Percentiles rank a stretch among this genome's conserved stretches.
These are phyloP conservation scores for Magnusiomyces sp. DNA, from an alignment of 1,139 yeast species.

Conservation along the genomic window DNA sequence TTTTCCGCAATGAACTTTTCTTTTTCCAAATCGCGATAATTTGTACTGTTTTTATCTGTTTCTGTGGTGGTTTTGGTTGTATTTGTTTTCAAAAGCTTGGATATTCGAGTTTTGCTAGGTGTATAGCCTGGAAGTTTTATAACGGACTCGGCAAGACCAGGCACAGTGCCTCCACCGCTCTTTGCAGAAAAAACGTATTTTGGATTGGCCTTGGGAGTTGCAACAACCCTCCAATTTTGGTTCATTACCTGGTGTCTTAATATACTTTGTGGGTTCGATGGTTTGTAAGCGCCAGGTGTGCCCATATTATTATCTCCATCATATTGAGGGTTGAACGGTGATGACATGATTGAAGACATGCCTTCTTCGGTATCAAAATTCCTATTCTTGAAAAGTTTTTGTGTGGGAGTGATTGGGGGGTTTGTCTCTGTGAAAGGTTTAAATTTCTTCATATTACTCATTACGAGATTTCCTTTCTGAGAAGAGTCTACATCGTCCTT, in stretches of 20 bases:
- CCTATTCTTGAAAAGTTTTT: not conserved
- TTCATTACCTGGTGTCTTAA: conserved; percentile 33
- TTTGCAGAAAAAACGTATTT: no score
- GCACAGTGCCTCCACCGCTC: no score
- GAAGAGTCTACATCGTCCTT: conserved; percentile 2
- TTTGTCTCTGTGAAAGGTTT: not conserved
- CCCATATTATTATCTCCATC: conserved; percentile 13
- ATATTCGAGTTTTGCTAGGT: no score
- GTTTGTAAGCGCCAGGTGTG: conserved; percentile 9
- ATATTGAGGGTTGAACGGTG: conserved; percentile 9
- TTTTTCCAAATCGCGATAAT: no score
- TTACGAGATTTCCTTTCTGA: not conserved
- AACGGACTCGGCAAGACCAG: no score
- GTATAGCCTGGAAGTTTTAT: no score
- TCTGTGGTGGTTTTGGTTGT: no score
- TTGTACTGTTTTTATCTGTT: no score
- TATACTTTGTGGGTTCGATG: conserved; percentile 11
- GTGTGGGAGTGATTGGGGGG: conserved; percentile 1
- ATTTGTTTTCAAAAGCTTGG: no score
- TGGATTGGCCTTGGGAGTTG: not conserved
- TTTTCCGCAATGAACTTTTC: no score
- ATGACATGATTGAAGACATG: conserved; percentile 4
- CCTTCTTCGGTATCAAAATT: not conserved
- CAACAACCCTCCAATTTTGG: conserved; percentile 24
- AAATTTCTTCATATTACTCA: not conserved